Evolutionary conservation across 2,329 filamentous ascomycete species (phyloP).

Genomic region (Microcera coccophila): DNA sequence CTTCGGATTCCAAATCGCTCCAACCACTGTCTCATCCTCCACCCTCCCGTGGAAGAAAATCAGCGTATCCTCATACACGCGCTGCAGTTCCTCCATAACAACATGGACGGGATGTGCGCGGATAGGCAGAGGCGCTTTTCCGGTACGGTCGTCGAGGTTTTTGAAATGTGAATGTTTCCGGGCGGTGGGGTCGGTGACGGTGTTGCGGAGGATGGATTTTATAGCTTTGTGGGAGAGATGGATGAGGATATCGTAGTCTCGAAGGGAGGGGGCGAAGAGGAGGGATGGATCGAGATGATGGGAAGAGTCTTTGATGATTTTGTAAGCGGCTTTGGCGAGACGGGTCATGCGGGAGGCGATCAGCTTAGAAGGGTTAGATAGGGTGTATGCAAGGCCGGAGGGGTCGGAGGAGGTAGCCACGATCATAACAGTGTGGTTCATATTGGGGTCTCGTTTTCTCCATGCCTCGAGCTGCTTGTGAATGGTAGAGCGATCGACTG

Average conservation of each 20-base stretch:
- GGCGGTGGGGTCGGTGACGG: slow-evolving; percentile 33
- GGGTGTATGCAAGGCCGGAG: slow-evolving; percentile 78
- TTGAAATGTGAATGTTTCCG: slow-evolving; percentile 62
- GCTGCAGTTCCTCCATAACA: slow-evolving; percentile 64
- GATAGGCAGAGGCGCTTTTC: slow-evolving; percentile 42
- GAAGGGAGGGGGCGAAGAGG: slow-evolving; percentile 69
- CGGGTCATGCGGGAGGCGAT: slow-evolving; percentile 79
- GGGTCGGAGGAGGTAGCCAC: slow-evolving; percentile 74
- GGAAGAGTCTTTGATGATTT: slow-evolving; percentile 52
- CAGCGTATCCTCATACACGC: slow-evolving; percentile 63
- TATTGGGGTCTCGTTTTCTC: slow-evolving; percentile 81
- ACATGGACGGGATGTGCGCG: slow-evolving; percentile 58
- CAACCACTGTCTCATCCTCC: slow-evolving; percentile 51
- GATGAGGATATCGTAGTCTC: slow-evolving; percentile 84
- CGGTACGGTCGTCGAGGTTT: slow-evolving; percentile 66
- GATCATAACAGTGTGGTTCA: slow-evolving; percentile 80
- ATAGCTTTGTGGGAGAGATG: slow-evolving; percentile 58
- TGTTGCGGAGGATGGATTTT: slow-evolving; percentile 39
- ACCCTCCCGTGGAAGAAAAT: slow-evolving; percentile 68
- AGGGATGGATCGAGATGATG: slow-evolving; percentile 44
- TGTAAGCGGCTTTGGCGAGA: slow-evolving; percentile 72
- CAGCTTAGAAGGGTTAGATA: slow-evolving; percentile 68
- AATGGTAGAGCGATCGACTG: slow-evolving; percentile 58
- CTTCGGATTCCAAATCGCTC: slow-evolving; percentile 57
- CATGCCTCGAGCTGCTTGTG: slow-evolving; percentile 73